Conservation (phyloP, 2,329 filamentous ascomycete species). For the Davidsoniella virescens region DNA sequence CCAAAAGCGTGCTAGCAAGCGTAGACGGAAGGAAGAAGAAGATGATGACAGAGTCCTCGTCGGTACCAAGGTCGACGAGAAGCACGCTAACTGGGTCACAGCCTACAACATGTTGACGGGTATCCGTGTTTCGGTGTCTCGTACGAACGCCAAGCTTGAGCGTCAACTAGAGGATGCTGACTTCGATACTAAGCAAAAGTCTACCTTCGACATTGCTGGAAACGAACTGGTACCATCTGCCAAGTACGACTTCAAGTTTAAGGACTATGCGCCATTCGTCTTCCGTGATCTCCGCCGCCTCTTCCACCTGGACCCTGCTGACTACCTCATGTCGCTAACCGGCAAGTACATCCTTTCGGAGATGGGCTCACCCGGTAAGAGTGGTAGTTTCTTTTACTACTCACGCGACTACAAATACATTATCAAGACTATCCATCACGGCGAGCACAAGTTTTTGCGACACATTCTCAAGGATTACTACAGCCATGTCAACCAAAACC, state of each 20-base stretch:
- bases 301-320: conserved; percentile 86
- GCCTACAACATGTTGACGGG: conserved; percentile 99
- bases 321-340: conserved; percentile 95
- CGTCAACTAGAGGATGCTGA: conserved; percentile 77
- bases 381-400: conserved; percentile 99
- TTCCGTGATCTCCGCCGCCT: conserved; percentile 79
- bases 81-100: conserved; percentile 91
- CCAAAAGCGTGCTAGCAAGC: conserved; percentile 78
- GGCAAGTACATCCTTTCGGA: conserved; percentile 98
- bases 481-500: conserved; percentile 78
- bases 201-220: conserved; percentile 79
- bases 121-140: conserved; percentile 89
- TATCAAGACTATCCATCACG: conserved; percentile 98
- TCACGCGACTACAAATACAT: conserved; percentile 99
- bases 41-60: conserved; percentile 91
- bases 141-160: conserved; percentile 93
- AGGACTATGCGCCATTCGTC: conserved; percentile 99
- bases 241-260: conserved; percentile 99
- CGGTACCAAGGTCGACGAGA: conserved; percentile 93
- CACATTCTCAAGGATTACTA: conserved; percentile 87
- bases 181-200: conserved; percentile 90
- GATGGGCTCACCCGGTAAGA: conserved; percentile 91
- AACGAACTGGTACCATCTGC: conserved; percentile 95
- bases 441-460: conserved; percentile 74
- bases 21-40: conserved; percentile 66